Evolutionary conservation across 345 rosid species (phyloP).

Genomic region (Arabidopsis arenosa): DNA sequence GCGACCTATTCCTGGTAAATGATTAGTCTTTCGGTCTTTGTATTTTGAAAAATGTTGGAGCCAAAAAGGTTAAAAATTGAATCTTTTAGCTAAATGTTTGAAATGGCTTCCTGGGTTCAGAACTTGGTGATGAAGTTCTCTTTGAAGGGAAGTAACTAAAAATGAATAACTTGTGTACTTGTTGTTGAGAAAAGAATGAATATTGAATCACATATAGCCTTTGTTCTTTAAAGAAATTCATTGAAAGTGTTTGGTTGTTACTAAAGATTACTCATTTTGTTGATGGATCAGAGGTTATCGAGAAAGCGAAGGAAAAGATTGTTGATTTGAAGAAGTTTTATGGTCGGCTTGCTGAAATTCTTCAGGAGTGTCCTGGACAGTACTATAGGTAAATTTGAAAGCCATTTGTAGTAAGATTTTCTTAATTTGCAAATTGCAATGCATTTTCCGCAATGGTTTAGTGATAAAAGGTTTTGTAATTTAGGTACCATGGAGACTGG

Average conservation of each 20-base stretch:
- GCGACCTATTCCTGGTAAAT: conserved; percentile 76
- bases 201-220: neutral
- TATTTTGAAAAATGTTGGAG: neutral
- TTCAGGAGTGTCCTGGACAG: conserved; percentile 69
- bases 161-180: conserved; percentile 1
- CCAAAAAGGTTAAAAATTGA: neutral
- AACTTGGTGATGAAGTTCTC: neutral
- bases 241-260: conserved; percentile 11
- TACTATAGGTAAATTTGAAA: conserved; percentile 65
- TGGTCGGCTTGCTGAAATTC: conserved; percentile 59
- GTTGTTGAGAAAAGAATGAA: conserved; percentile 11
- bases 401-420: neutral
- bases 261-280: conserved; percentile 1
- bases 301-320: conserved; percentile 67
- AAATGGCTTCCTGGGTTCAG: neutral
- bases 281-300: conserved; percentile 66
- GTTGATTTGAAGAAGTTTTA: conserved; percentile 63
- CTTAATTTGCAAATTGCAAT: neutral
- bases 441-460: conserved; percentile 14
- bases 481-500: conserved; percentile 97
- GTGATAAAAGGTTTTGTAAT: conserved; percentile 24
- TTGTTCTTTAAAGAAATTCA: neutral
- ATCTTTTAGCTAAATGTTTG: conserved; percentile 1
- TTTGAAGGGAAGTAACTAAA: neutral
- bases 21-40: neutral